A percentile compares a stretch with the other conserved stretches of the same genome.
phyloP scores from a whole-genome alignment of 2,329 filamentous ascomycete genomes.

The Trematosphaeria pertusa region DNA sequence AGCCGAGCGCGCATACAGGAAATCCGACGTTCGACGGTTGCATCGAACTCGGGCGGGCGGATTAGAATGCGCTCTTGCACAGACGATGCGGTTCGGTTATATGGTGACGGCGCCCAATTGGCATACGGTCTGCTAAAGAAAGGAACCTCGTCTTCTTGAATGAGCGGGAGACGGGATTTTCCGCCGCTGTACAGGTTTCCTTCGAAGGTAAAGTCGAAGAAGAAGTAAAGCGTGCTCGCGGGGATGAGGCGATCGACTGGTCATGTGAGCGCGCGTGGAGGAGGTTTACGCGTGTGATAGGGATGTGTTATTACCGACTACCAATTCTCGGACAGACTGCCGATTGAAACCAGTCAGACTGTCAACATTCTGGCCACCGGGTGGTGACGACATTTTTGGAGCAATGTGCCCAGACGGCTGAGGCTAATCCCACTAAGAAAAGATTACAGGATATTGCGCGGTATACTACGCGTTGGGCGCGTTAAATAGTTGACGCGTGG shows the following conservation, averaged over 20 bases:
- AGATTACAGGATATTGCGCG: too few species aligned
- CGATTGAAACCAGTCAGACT: too few species aligned
- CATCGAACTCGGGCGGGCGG: background rate
- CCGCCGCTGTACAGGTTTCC: conserved; percentile 4
- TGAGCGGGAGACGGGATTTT: background rate
- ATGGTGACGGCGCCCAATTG: conserved; percentile 4
- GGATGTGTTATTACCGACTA: too few species aligned
- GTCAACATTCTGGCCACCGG: too few species aligned
- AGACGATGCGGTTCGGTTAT: background rate
- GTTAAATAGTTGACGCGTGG: too few species aligned
- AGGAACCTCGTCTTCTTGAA: conserved; percentile 8
- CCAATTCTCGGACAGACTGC: too few species aligned
- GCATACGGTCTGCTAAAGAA: conserved; percentile 3
- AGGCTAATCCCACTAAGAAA: too few species aligned
- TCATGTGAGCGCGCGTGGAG: conserved; percentile 1
- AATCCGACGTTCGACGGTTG: background rate
- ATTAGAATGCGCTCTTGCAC: conserved; percentile 1
- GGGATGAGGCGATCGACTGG: conserved; percentile 6
- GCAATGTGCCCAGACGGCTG: too few species aligned
- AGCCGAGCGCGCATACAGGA: conserved; percentile 5
- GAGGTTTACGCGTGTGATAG: too few species aligned
- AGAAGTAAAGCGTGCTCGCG: conserved; percentile 4
- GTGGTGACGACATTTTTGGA: too few species aligned
- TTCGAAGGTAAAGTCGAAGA: conserved; percentile 8
- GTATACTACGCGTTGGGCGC: too few species aligned